phyloP scores from a whole-genome alignment of 306 rosid species.

The Senna siamea region DNA sequence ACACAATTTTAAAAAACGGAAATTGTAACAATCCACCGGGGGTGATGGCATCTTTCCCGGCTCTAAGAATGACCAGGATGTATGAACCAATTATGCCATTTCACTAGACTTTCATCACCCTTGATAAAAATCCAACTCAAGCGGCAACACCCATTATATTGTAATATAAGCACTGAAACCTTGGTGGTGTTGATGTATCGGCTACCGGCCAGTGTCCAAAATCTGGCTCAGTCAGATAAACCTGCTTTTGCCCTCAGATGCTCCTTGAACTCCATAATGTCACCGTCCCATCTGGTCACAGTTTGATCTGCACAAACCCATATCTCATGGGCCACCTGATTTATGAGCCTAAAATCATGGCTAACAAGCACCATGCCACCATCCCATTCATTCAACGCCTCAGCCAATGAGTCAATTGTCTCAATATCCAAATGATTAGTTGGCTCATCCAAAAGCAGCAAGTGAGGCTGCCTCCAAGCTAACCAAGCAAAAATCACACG shows the following conservation, averaged over 20 bases:
- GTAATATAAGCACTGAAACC: conserved; percentile 29
- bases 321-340: conserved; percentile 94
- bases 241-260: conserved; percentile 86
- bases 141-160: conserved; percentile 32
- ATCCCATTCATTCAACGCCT: conserved; percentile 98
- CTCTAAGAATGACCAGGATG: conserved; percentile 48
- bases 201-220: neutral
- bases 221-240: conserved; percentile 55
- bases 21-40: conserved; percentile 27
- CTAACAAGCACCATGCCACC: conserved; percentile 98
- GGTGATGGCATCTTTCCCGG: conserved; percentile 31
- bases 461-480: conserved; percentile 90
- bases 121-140: conserved; percentile 36
- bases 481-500: conserved; percentile 95
- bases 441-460: conserved; percentile 93
- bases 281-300: conserved; percentile 93
- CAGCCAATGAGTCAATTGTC: conserved; percentile 93
- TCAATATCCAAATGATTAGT: conserved; percentile 97
- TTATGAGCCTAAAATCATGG: conserved; percentile 97
- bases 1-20: neutral
- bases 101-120: conserved; percentile 32
- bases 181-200: neutral
- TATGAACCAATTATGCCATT: conserved; percentile 19
- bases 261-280: conserved; percentile 86
- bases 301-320: conserved; percentile 95